These are phyloP conservation scores for Colletotrichum orbiculare DNA, from an alignment of 2,329 filamentous ascomycete genomes.

Conservation along the genomic window DNA sequence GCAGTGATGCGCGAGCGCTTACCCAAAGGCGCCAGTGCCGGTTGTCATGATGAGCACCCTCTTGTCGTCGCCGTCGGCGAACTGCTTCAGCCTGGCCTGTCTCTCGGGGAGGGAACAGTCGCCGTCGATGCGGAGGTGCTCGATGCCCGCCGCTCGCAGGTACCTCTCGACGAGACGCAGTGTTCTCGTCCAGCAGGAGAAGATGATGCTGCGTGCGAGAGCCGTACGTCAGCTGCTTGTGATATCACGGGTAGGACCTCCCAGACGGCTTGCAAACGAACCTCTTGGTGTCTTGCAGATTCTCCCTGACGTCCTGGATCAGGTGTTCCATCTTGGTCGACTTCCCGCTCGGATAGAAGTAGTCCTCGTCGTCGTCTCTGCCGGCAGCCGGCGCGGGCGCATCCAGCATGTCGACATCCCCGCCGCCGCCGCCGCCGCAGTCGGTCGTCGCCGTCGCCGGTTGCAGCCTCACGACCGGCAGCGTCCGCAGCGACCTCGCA, in stretches of 20 bases:
- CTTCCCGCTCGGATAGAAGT: conserved; percentile 43
- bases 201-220: conserved; percentile 51
- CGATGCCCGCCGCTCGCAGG: conserved; percentile 42
- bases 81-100: conserved; percentile 51
- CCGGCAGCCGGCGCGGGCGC: not conserved
- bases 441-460: not conserved
- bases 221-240: not conserved
- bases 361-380: conserved; percentile 36
- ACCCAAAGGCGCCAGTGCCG: conserved; percentile 63
- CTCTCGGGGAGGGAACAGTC: conserved; percentile 49
- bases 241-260: not conserved
- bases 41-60: conserved; percentile 63
- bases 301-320: conserved; percentile 44
- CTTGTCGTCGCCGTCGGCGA: conserved; percentile 41
- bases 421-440: not conserved
- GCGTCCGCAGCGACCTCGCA: not conserved
- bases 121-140: conserved; percentile 57
- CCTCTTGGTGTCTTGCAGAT: conserved; percentile 43
- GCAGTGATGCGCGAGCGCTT: conserved; percentile 17
- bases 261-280: conserved; percentile 12
- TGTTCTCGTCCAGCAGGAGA: conserved; percentile 58
- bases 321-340: conserved; percentile 49
- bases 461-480: conserved; percentile 9
- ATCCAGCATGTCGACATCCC: conserved; percentile 12
- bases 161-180: conserved; percentile 49